Evolutionary conservation across 2,329 filamentous ascomycete genomes (phyloP), one percentile per base, ranked within the genome.

Genomic region (Monilinia aucupariae): DNA sequence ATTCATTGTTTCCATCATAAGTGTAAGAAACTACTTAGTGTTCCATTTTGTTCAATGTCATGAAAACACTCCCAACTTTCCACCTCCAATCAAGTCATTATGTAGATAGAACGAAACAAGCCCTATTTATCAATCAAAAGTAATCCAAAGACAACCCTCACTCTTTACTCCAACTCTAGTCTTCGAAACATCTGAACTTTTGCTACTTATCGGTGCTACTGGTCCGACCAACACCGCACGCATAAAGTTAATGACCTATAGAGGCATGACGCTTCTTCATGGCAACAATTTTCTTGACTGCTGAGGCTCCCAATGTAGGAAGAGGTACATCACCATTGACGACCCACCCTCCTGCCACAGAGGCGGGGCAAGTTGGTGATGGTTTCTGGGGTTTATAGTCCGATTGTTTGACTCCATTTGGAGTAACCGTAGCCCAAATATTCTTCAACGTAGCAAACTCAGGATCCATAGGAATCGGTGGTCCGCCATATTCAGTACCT

Each of bases 391-490:
- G 79, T 27, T 81, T 81, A 76, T 96, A 90, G 39, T 82, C 82
- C 2, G 82, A 80, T 59, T 82, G 81, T 41, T 81, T 79, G 43
- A 92, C 82, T 27, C 90, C 89, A 0, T 83, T 83, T 0, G 91
- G 22, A 78, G 81, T 64, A 50, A 90, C 77, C 3, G 82, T 87
- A 6, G 86, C 86, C 91, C 91, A 96, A 69, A 90, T 86, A 25
- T 78, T 80, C 76, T 86, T 85, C 64, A 96, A 81, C 73, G 93
- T 94, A 69, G 78, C 74, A 73, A 92, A 96, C 72, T 96, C 91
- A 0, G 91, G 90, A 7, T 78, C 78, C 30, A 91, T 79, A 0
- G 91, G 89, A 0, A 81, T 89, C 0, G 91, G 91, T 25, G 81
- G 82, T 2, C 80, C 80, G n/a, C 74, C 77, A 80, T 45, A 80